Percentiles rank a stretch among this genome's conserved stretches.
These are phyloP conservation scores for Chrysoporthe deuterocubensis DNA, from an alignment of 2,329 filamentous ascomycete species.

Conservation along the genomic window DNA sequence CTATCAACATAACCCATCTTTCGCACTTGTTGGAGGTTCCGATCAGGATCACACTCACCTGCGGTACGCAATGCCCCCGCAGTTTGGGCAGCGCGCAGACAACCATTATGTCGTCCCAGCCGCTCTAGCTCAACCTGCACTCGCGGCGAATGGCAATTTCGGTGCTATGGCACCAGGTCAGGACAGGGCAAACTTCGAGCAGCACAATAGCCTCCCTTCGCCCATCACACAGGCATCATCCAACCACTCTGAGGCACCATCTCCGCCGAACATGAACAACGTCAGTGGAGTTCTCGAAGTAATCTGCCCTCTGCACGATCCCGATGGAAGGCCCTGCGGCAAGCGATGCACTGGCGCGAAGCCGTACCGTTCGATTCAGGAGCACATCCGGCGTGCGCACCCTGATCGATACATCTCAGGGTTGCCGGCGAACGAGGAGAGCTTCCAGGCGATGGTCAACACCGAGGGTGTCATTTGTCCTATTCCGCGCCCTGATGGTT, in stretches of 20 bases:
- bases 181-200: not conserved
- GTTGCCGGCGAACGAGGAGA: conserved; percentile 96
- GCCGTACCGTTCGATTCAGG: conserved; percentile 93
- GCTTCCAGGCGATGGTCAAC: conserved; percentile 95
- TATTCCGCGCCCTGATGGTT: conserved; percentile 3
- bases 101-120: not conserved
- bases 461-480: conserved; percentile 38
- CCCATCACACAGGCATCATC: conserved; percentile 12
- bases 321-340: conserved; percentile 20
- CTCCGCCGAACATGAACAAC: not conserved
- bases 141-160: not conserved
- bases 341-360: conserved; percentile 25
- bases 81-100: not conserved
- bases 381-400: conserved; percentile 96
- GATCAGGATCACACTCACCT: conserved; percentile 3
- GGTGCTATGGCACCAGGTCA: not conserved
- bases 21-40: not conserved
- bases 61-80: not conserved
- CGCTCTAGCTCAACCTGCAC: not conserved
- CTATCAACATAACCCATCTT: not conserved
- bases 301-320: conserved; percentile 21
- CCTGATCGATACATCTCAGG: conserved; percentile 97
- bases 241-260: conserved; percentile 4
- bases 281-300: conserved; percentile 7
- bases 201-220: conserved; percentile 8